Evolutionary conservation across 768 basidiomycete species (phyloP).

Genomic region (Infundibulicybe gibba): DNA sequence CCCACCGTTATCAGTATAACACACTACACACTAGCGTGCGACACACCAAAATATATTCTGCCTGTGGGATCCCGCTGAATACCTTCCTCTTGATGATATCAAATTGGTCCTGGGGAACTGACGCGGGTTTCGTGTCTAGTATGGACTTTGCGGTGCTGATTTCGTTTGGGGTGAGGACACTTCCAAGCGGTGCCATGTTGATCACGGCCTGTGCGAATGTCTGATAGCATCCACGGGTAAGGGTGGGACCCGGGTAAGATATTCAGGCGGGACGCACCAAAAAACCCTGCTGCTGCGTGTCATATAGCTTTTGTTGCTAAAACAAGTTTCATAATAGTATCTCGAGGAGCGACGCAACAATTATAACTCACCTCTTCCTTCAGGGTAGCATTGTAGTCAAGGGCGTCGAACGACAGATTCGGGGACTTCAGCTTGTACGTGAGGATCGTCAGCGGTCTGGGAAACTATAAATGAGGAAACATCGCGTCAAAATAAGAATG

Average conservation of each 20-base stretch:
- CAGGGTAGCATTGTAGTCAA: conserved; percentile 22
- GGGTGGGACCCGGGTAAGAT: neutral
- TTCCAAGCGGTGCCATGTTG: conserved; percentile 22
- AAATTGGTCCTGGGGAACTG: conserved; percentile 21
- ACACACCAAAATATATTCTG: conserved; percentile 24
- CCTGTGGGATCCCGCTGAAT: conserved; percentile 22
- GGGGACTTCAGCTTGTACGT: conserved; percentile 25
- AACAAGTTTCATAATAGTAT: neutral
- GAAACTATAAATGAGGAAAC: neutral
- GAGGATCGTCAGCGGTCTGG: conserved; percentile 22
- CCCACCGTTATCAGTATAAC: neutral
- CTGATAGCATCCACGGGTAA: conserved; percentile 7
- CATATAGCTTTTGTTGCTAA: conserved; percentile 24
- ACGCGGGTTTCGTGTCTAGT: conserved; percentile 21
- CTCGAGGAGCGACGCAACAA: too few relatives aligned
- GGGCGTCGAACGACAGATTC: conserved; percentile 25
- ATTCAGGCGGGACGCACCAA: conserved; percentile 14
- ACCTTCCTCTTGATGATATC: conserved; percentile 21
- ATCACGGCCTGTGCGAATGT: conserved; percentile 24
- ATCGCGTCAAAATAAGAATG: neutral
- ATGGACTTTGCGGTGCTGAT: conserved; percentile 15
- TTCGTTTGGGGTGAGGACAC: conserved; percentile 18
- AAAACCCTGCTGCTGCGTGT: conserved; percentile 19
- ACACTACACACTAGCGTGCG: neutral
- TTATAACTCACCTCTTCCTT: conserved; percentile 15